Evolutionary conservation across 1,284 basidiomycete species (phyloP).

Genomic region (Fomitopsis schrenkii): DNA sequence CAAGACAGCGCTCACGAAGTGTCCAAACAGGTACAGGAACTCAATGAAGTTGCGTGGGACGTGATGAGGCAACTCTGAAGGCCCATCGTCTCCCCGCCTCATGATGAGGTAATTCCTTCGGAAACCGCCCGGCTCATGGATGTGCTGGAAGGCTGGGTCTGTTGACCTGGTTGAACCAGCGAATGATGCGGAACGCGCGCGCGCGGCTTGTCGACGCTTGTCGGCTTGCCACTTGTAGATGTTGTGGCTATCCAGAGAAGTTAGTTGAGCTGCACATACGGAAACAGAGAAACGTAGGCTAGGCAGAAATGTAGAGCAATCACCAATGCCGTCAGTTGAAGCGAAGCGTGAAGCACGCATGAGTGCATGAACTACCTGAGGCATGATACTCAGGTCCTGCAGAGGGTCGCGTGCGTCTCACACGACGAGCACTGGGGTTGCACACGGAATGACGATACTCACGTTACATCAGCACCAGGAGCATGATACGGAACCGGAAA

Average conservation of each 20-base stretch:
- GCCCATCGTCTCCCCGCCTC: constrained; percentile 64
- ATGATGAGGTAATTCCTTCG: constrained; percentile 81
- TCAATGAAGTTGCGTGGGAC: constrained; percentile 79
- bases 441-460: constrained; percentile 33
- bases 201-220: constrained; percentile 52
- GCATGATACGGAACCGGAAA: constrained; percentile 86
- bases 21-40: constrained; percentile 89
- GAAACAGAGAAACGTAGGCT: too few species aligned
- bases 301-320: not conserved
- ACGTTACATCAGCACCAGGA: constrained; percentile 88
- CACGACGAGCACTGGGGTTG: not conserved
- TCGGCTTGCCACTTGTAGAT: constrained; percentile 93
- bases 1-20: constrained; percentile 69
- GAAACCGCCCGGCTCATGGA: constrained; percentile 93
- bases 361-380: too few species aligned
- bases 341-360: too few species aligned
- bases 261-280: not conserved
- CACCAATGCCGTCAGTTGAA: not conserved
- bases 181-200: constrained; percentile 71
- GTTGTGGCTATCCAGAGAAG: constrained; percentile 58
- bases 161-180: constrained; percentile 49
- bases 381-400: not conserved
- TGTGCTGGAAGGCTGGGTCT: constrained; percentile 81
- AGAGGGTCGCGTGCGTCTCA: not conserved
- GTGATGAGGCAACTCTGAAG: constrained; percentile 63